A percentile compares a stretch with the other conserved stretches of the same genome.
Conservation (phyloP, 108 stramenopile species). For the Cyclotella sp. region DNA sequence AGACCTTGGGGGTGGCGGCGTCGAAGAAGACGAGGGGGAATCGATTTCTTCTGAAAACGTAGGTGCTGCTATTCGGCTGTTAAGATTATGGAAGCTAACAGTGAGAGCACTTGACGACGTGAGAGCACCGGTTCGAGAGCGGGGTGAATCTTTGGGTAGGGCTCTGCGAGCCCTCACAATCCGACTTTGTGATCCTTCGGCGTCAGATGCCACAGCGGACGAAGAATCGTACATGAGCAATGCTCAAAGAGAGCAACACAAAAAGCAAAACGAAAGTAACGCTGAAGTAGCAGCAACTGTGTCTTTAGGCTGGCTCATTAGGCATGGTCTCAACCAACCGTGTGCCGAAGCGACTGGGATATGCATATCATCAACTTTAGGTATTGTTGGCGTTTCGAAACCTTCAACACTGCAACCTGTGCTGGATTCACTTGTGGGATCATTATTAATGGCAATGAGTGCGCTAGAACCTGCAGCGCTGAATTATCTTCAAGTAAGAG, state of each 20-base stretch:
- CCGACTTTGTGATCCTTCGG: constrained; percentile 65
- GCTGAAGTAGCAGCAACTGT: constrained; percentile 76
- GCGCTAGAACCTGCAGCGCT: constrained; percentile 85
- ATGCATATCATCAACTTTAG: constrained; percentile 75
- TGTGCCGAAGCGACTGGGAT: constrained; percentile 82
- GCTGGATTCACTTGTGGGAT: constrained; percentile 75
- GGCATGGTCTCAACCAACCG: constrained; percentile 78
- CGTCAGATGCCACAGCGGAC: constrained; percentile 11
- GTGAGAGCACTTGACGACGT: constrained; percentile 87
- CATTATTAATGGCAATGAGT: constrained; percentile 79
- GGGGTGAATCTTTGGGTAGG: constrained; percentile 72
- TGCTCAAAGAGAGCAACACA: constrained; percentile 30
- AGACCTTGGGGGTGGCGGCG: constrained; percentile 77
- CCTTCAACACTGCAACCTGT: constrained; percentile 75
- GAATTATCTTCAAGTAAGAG: constrained; percentile 80
- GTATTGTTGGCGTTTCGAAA: constrained; percentile 71
- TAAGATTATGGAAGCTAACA: constrained; percentile 72
- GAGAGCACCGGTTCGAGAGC: constrained; percentile 69
- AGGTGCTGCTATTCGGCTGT: constrained; percentile 67
- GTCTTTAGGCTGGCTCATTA: constrained; percentile 76
- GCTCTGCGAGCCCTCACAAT: constrained; percentile 68
- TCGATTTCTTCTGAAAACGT: constrained; percentile 16
- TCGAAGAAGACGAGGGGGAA: constrained; percentile 71
- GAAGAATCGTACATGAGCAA: constrained; percentile 46
- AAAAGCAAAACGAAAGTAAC: constrained; percentile 38